Base-by-base conservation (phyloP, 352 stramenopile genomes). In the Thraustochytrium sp. region DNA sequence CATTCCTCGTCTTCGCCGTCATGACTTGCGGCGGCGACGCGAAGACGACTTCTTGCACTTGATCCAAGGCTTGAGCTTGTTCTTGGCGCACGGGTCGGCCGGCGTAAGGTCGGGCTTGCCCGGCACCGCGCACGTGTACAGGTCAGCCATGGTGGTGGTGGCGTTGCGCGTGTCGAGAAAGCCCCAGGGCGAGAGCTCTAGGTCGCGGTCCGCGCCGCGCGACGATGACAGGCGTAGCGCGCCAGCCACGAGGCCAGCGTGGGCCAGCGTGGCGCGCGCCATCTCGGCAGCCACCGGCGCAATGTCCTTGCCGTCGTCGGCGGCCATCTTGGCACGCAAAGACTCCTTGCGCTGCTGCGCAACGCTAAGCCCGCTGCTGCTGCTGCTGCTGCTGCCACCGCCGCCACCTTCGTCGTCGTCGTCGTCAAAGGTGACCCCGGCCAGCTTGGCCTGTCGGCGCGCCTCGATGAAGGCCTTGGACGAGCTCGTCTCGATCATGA, bases 61-160 rank as follows among this genome's bases (percentile, higher is more conserved):
- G 68, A 80, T 80, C 68, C 68, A 80, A 16, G 68, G 68, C 44
- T 80, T 80, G 51, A 80, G 68, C 51, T 80, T 80, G 26, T 80
- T 80, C 51, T 80, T 80, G 42, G 68, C 68, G 68, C 68, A 80
- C 16, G 68, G 68, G 38, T 80, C 68, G 26, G 68, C 68, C 9
- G 68, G 68, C 18, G 76, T 34, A 1, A 80, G 42, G 31, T 80
- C 44, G 16, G 68, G 68, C 11, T 44, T 63, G 29, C 68, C 68
- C 18, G 68, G 44, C 34, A 21, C 23, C 31, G 23, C n/a, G 68
- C 68, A 80, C 18, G 23, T 76, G 26, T 37, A 80, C 16, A 72
- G 31, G 38, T 80, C 68, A n/a, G 18, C 31, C 49, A 64, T 29
- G 31, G 65, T 77, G 11, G 49, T 29, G 31, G 65, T 77, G 11